Conservation (phyloP, 805 yeast species). For the Maudiozyma bulderi region DNA sequence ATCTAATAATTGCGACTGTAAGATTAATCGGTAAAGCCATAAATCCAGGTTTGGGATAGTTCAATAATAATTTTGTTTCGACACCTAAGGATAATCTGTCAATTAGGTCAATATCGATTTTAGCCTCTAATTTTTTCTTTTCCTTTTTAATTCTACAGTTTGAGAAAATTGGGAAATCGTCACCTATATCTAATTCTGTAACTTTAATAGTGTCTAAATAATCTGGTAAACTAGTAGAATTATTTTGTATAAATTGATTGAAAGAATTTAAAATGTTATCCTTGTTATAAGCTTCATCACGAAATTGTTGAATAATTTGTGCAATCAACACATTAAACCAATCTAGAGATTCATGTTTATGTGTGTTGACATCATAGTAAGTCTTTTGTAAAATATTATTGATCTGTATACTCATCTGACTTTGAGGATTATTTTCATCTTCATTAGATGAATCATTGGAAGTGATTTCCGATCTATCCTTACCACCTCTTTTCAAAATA, state of each 20-base stretch:
- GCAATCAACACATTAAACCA: constrained; percentile 96
- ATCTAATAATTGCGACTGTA: constrained; percentile 80
- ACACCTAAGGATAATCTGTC: constrained; percentile 82
- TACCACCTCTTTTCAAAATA: constrained; percentile 26
- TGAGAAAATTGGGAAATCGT: constrained; percentile 89
- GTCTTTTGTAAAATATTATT: constrained; percentile 74
- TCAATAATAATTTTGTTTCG: constrained; percentile 67
- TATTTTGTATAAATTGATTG: constrained; percentile 47
- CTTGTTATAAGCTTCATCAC: constrained; percentile 79
- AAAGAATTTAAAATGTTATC: constrained; percentile 79
- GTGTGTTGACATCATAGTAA: constrained; percentile 81
- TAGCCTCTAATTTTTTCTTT: constrained; percentile 55
- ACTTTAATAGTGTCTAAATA: constrained; percentile 69
- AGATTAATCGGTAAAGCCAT: constrained; percentile 82
- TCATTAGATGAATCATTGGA: constrained; percentile 8
- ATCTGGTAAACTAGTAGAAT: constrained; percentile 50
- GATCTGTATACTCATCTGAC: constrained; percentile 20
- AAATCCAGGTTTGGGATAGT: constrained; percentile 73
- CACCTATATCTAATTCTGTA: constrained; percentile 83
- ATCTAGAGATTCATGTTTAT: constrained; percentile 82
- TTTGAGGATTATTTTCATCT: constrained; percentile 18
- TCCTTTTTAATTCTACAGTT: constrained; percentile 74
- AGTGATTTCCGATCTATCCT: constrained; percentile 4
- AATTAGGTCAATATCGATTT: constrained; percentile 80
- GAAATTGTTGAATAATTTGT: constrained; percentile 74